Evolutionary conservation across 768 basidiomycete species (phyloP), one percentile per base, ranked within the genome.

Genomic region (Collybia nuda): DNA sequence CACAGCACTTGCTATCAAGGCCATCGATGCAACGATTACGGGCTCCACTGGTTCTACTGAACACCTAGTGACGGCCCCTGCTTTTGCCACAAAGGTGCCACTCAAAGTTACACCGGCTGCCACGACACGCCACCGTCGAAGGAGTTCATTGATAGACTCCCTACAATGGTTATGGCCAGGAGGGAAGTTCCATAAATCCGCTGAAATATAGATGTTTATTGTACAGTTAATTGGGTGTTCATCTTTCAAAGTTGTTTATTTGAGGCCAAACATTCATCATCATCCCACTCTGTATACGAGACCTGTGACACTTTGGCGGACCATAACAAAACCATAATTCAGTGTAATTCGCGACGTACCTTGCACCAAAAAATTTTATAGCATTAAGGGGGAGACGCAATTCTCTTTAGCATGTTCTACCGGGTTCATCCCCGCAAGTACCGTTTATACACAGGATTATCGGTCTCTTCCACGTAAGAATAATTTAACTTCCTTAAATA

Each of bases 401-500:
- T 28, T 39, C 35, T 12, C 32, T 42, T 38, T 48, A 21, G 7
- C 14, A 15, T 38, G 41, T 47, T 29, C 41, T 54, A 18, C 44
- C 37, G 19, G 35, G 28, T 41, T 57, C 47, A 71, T 9, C 71
- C 72, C 38, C 68, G 70, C 49, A 92, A 71, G 70, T 86, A 92
- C 58, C 84, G 76, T 60, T 79, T 85, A 67, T 92, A 97, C 6
- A 96, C 84, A 23, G 80, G 75, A 61, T 97, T 98, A 38, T 89
- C 68, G 21, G 96, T 98, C 70, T 98, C 96, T 63, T 99, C 97
- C 11, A 93, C 88, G 67, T 85, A 97, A 0, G 82, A 75, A 61
- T 96, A 99, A 49, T 88, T 90, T 23, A 99, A 72, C 41, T 85
- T 80, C 41, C 80, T 67, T 56, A 99, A 69, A 67, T 91, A 98